phyloP scores from a whole-genome alignment of 2,329 filamentous ascomycete species.

The Xylaria sp. region DNA sequence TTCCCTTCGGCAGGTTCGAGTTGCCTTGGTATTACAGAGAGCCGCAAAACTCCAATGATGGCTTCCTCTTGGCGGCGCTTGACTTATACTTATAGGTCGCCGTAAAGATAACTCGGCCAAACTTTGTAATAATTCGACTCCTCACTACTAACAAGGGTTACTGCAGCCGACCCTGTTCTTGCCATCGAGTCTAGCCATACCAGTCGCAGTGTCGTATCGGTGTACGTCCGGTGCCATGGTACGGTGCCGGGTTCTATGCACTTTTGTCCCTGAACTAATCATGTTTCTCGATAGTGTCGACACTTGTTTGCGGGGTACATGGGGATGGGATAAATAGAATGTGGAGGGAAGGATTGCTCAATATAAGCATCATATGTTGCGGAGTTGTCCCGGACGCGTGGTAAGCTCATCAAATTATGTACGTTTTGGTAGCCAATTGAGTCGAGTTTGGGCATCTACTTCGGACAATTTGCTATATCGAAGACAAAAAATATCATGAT shows the following conservation, averaged over 20 bases:
- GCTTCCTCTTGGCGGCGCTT: not conserved
- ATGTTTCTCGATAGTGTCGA: slow-evolving; percentile 14
- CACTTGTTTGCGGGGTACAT: slow-evolving; percentile 18
- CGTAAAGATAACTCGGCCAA: not conserved
- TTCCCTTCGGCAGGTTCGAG: not conserved
- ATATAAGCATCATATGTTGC: slow-evolving; percentile 11
- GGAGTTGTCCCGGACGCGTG: slow-evolving; percentile 10
- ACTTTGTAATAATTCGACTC: slow-evolving; percentile 3
- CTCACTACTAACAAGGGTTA: not conserved
- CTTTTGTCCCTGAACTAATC: slow-evolving; percentile 18
- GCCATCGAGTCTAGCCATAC: slow-evolving; percentile 22
- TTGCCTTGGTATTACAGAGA: not conserved
- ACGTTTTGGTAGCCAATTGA: not conserved
- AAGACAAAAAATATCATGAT: not conserved
- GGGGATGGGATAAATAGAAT: slow-evolving; percentile 39
- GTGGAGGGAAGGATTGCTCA: slow-evolving; percentile 1
- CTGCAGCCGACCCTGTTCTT: slow-evolving; percentile 3
- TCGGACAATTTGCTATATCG: not conserved
- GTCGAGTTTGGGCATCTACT: not conserved
- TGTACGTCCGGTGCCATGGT: slow-evolving; percentile 20
- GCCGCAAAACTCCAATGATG: not conserved
- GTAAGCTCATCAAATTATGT: not conserved
- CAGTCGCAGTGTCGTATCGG: slow-evolving; percentile 10
- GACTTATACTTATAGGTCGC: not conserved
- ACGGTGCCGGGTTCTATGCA: slow-evolving; percentile 3